phyloP scores from a whole-genome alignment of 345 rosid genomes.

The Syzygium jambos region DNA sequence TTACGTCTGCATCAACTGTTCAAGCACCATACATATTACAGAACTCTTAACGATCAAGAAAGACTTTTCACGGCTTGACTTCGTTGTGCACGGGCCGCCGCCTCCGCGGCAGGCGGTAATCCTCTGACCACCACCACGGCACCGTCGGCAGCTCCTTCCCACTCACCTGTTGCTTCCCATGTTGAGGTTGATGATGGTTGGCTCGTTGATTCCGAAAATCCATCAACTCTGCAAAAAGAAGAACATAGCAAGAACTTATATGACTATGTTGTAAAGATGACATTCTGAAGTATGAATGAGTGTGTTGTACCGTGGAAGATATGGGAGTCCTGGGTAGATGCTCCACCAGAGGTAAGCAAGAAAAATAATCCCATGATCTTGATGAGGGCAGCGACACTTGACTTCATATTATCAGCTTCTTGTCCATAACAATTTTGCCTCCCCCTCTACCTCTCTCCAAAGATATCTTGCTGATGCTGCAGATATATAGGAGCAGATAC shows the following conservation, averaged over 20 bases:
- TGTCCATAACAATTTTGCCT: neutral
- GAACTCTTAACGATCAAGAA: neutral
- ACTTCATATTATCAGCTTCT: neutral
- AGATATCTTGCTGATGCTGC: neutral
- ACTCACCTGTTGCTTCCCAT: neutral
- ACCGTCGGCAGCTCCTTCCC: neutral
- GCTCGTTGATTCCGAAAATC: neutral
- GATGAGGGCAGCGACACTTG: neutral
- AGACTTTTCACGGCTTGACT: slow-evolving; percentile 12
- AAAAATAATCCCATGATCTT: slow-evolving; percentile 6
- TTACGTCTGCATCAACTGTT: neutral
- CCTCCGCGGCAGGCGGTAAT: slow-evolving; percentile 5
- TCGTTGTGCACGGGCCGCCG: slow-evolving; percentile 15
- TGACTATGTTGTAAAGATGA: neutral
- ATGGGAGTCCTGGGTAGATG: slow-evolving; percentile 6
- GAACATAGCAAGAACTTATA: neutral
- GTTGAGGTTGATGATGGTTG: neutral
- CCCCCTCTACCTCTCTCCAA: neutral
- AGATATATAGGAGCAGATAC: neutral
- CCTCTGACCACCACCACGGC: slow-evolving; percentile 15
- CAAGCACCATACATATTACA: neutral
- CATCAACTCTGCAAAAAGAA: neutral
- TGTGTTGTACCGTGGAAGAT: neutral
- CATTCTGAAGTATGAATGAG: neutral
- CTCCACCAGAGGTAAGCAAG: neutral